Percentiles rank a stretch among this genome's conserved stretches.
These are phyloP conservation scores for Taphrina deformans DNA, from an alignment of 1,139 yeast genomes.

Conservation along the genomic window DNA sequence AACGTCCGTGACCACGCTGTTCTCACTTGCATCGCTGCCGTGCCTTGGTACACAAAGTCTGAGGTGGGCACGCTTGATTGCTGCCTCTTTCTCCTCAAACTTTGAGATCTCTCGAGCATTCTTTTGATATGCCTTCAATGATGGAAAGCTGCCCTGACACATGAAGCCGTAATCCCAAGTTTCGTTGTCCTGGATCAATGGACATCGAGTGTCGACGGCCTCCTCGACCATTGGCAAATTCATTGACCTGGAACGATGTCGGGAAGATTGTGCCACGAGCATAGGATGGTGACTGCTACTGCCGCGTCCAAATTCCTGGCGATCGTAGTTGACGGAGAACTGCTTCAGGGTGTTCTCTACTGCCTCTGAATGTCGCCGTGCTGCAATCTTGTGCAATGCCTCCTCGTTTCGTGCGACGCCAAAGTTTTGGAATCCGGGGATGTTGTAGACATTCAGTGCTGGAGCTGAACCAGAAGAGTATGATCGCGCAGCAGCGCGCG, in stretches of 20 bases:
- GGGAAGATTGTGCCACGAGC: neutral
- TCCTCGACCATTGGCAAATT: neutral
- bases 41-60: constrained; percentile 6
- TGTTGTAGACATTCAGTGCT: neutral
- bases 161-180: constrained; percentile 19
- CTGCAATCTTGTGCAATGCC: constrained; percentile 12
- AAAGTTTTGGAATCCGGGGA: constrained; percentile 15
- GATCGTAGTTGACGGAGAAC: constrained; percentile 17
- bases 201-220: neutral
- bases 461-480: neutral
- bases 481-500: neutral
- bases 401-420: constrained; percentile 17
- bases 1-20: neutral
- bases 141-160: constrained; percentile 11
- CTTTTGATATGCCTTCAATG: neutral
- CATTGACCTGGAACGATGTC: neutral
- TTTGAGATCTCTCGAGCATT: neutral
- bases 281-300: constrained; percentile 11
- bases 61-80: constrained; percentile 9
- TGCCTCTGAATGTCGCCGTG: constrained; percentile 5
- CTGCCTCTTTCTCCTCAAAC: constrained; percentile 18
- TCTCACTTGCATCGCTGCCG: constrained; percentile 15
- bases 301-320: constrained; percentile 11
- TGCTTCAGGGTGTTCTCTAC: constrained; percentile 16
- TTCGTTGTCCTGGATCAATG: constrained; percentile 9